phyloP scores from a whole-genome alignment of 164 flowering plant genomes.

The Aristolochia fimbriata region DNA sequence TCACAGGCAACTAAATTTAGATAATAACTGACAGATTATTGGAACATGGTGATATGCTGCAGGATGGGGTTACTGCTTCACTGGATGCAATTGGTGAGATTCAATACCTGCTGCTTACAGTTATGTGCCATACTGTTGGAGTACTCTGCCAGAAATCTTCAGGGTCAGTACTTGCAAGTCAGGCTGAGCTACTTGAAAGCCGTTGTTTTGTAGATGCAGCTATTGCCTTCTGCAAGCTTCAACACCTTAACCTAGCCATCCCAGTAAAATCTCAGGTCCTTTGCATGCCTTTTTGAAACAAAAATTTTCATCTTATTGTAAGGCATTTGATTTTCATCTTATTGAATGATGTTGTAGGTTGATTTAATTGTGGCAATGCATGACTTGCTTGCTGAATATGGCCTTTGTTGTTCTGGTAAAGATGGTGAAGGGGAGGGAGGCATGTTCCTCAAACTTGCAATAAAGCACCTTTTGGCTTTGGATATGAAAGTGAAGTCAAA shows the following conservation, averaged over 20 bases:
- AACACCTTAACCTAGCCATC: slow-evolving; percentile 49
- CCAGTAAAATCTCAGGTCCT: slow-evolving; percentile 70
- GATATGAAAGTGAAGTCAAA: slow-evolving; percentile 77
- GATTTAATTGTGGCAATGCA: slow-evolving; percentile 77
- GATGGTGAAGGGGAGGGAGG: slow-evolving; percentile 79
- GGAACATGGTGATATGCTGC: slow-evolving; percentile 1
- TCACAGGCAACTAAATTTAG: too few species aligned
- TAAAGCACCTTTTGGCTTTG: slow-evolving; percentile 76
- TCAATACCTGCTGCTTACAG: slow-evolving; percentile 55
- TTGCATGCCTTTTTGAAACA: slow-evolving; percentile 3
- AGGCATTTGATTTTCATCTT: neutral
- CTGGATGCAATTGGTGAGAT: slow-evolving; percentile 41
- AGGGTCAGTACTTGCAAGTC: slow-evolving; percentile 28
- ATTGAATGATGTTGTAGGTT: slow-evolving; percentile 35
- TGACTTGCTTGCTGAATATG: slow-evolving; percentile 92
- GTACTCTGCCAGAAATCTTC: slow-evolving; percentile 41
- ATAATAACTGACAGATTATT: too few species aligned
- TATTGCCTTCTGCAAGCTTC: slow-evolving; percentile 77
- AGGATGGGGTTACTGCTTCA: slow-evolving; percentile 34
- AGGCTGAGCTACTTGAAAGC: slow-evolving; percentile 42
- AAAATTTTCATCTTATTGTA: neutral
- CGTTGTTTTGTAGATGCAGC: slow-evolving; percentile 65
- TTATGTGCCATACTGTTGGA: slow-evolving; percentile 58
- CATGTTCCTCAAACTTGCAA: slow-evolving; percentile 80
- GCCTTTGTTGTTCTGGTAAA: slow-evolving; percentile 81